Evolutionary conservation across 352 stramenopile genomes (phyloP).

Genomic region (Globisporangium acanthophoron): DNA sequence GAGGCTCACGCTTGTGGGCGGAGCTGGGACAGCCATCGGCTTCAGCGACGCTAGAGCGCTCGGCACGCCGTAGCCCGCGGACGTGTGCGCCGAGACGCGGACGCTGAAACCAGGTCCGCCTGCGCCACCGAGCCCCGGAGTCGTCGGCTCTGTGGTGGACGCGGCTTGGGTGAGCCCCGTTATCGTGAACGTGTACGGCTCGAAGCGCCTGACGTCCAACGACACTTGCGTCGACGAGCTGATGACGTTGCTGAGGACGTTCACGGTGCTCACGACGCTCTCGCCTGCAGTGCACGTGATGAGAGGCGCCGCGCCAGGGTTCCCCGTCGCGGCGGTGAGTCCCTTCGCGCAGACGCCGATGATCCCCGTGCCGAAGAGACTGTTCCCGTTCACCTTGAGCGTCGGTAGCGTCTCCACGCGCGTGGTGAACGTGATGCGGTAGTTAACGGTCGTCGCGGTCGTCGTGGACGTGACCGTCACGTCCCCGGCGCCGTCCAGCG

Average conservation of each 20-base stretch:
- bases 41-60: slow-evolving; percentile 66
- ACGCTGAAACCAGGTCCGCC: slow-evolving; percentile 51
- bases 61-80: slow-evolving; percentile 57
- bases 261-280: slow-evolving; percentile 28
- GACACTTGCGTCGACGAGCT: slow-evolving; percentile 30
- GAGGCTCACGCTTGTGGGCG: slow-evolving; percentile 65
- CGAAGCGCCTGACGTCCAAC: slow-evolving; percentile 34
- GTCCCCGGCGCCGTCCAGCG: slow-evolving; percentile 68
- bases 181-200: slow-evolving; percentile 57
- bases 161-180: slow-evolving; percentile 35
- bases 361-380: slow-evolving; percentile 28
- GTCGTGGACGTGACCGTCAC: slow-evolving; percentile 52
- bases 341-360: slow-evolving; percentile 54
- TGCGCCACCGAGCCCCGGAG: slow-evolving; percentile 25
- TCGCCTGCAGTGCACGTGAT: slow-evolving; percentile 43
- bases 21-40: slow-evolving; percentile 78
- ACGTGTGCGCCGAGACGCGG: slow-evolving; percentile 57
- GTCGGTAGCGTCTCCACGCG: slow-evolving; percentile 23
- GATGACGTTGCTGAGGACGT: slow-evolving; percentile 15
- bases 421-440: slow-evolving; percentile 55
- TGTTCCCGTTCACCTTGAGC: slow-evolving; percentile 28
- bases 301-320: slow-evolving; percentile 20
- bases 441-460: slow-evolving; percentile 29
- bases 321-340: slow-evolving; percentile 15
- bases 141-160: slow-evolving; percentile 19